A percentile compares a stretch with the other conserved stretches of the same genome.
These are phyloP conservation scores for Diaporthe longicolla DNA, from an alignment of 2,329 filamentous ascomycete genomes.

Conservation along the genomic window DNA sequence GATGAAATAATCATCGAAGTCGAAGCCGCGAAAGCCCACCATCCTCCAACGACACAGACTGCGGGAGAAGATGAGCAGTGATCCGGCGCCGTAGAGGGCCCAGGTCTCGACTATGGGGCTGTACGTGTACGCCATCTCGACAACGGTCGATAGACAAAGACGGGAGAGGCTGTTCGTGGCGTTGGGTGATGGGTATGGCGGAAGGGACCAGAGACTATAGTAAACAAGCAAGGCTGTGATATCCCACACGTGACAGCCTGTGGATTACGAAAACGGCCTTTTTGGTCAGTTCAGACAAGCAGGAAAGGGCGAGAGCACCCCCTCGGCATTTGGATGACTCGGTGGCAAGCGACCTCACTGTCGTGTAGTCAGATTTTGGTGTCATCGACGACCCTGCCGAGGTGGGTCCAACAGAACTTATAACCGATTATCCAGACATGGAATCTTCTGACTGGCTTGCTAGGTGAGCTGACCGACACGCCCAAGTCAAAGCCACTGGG, in stretches of 20 bases:
- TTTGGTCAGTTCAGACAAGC: too few relatives aligned
- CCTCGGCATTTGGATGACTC: not conserved
- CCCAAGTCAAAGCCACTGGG: not conserved
- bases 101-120: slow-evolving; percentile 52
- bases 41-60: slow-evolving; percentile 52
- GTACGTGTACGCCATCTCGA: slow-evolving; percentile 10
- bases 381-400: not conserved
- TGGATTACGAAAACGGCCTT: not conserved
- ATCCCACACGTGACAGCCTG: not conserved
- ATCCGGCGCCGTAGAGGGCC: slow-evolving; percentile 53
- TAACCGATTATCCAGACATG: slow-evolving; percentile 8
- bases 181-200: not conserved
- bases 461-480: slow-evolving; percentile 1
- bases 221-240: not conserved
- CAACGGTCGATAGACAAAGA: not conserved
- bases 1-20: slow-evolving; percentile 53
- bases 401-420: not conserved
- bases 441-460: not conserved
- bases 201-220: not conserved
- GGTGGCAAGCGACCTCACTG: not conserved
- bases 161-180: not conserved
- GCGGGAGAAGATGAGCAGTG: slow-evolving; percentile 50
- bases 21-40: slow-evolving; percentile 51
- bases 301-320: not conserved
- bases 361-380: not conserved